These are phyloP conservation scores for Globisporangium barbulae DNA, from an alignment of 352 stramenopile genomes.

Conservation along the genomic window DNA sequence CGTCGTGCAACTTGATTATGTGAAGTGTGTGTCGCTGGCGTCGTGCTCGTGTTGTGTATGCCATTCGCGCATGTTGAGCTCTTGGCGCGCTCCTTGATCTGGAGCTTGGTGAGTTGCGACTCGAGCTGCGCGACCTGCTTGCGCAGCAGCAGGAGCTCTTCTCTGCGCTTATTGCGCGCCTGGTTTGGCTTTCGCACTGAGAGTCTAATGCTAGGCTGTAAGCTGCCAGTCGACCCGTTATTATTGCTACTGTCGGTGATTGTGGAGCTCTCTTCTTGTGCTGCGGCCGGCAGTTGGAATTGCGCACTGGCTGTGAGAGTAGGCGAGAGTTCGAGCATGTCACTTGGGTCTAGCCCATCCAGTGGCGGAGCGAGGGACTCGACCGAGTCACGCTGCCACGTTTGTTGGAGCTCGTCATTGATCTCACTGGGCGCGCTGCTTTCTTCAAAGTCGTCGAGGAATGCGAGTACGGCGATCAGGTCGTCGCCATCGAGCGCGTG, in stretches of 20 bases:
- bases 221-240: background rate
- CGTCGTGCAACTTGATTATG: background rate
- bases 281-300: background rate
- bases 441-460: background rate
- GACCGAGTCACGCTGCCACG: too few relatives aligned
- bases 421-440: background rate
- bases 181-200: conserved; percentile 1
- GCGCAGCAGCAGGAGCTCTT: conserved; percentile 36
- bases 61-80: background rate
- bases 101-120: conserved; percentile 16
- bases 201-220: background rate
- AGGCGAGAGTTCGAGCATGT: background rate
- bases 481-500: background rate
- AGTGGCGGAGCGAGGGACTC: too few relatives aligned
- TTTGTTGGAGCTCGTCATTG: too few relatives aligned
- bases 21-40: background rate
- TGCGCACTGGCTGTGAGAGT: background rate
- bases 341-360: background rate
- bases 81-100: background rate
- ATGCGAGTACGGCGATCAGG: background rate
- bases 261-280: background rate
- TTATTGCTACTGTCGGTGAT: background rate
- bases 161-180: conserved; percentile 21
- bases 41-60: background rate
- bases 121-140: conserved; percentile 38